Base-by-base conservation (phyloP, 352 stramenopile genomes). In the Globisporangium iwayamae region DNA sequence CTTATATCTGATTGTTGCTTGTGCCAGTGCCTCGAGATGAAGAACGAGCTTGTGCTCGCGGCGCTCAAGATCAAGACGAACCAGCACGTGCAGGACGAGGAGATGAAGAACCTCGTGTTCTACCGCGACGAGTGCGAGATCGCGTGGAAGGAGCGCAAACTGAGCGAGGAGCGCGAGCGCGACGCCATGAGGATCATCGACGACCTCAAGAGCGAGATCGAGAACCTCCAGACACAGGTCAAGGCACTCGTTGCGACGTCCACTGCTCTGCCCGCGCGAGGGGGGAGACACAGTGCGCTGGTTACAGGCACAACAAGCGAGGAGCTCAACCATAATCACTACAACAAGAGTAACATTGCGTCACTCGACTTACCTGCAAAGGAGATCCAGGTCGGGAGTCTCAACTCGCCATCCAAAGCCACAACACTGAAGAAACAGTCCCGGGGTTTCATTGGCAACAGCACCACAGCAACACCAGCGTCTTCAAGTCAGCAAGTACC, bases 111-210 rank as follows among this genome's bases (percentile, higher is more conserved):
- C 61, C 67, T 91, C 16, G 48, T 77, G 4, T 91, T 85, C 71
- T 91, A 91, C 46, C 74, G 82, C 8, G 79, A 91, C n/a, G 82
- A 91, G 59, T 91, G 82, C 54, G 78, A 91, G 50, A 67, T 83
- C 56, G 78, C 78, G 11, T 91, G 82, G 79, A 83, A 80, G 51
- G 78, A 86, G 58, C 78, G 72, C 38, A 67, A 67, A 1, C n/a
- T 87, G 25, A 80, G 78, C 41, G 75, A 87, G 56, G 79, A 85
- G 52, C 74, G 81, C 36, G 81, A 90, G 62, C 74, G 71, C 13
- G 74, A 87, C 60, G 79, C 81, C 6, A 77, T 88, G 72, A 61
- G 65, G 25, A 87, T 90, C 68, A 89, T 90, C 56, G 81, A 90
- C 43, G 78, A 88, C 13, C 70, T 90, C 46, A 87, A 85, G 61